Percentiles rank a stretch among this genome's conserved stretches.
Evolutionary conservation across 2,329 filamentous ascomycete species (phyloP).

Genomic region (Fusarium subglutinans): DNA sequence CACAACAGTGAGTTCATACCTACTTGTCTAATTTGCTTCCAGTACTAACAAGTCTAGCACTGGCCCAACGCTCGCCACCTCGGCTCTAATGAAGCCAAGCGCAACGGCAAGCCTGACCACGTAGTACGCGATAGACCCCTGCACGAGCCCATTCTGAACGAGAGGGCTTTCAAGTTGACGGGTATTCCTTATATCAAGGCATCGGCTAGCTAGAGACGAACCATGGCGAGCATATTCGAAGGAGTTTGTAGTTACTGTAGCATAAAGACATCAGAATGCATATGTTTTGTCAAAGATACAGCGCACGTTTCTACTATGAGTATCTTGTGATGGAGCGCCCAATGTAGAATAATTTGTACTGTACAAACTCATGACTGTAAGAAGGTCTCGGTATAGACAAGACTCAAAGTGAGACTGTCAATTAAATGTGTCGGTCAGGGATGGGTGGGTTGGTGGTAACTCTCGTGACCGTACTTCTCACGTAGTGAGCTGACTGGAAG

Average conservation of each 20-base stretch:
- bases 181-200: slow-evolving; percentile 37
- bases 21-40: not conserved
- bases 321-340: not conserved
- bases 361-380: no score
- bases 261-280: not conserved
- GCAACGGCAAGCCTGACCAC: slow-evolving; percentile 34
- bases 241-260: not conserved
- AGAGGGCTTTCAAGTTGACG: slow-evolving; percentile 38
- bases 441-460: no score
- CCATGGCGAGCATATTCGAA: no score
- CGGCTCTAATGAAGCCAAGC: slow-evolving; percentile 29
- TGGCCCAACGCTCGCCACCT: slow-evolving; percentile 49
- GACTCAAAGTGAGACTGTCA: no score
- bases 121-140: slow-evolving; percentile 25
- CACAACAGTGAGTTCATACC: slow-evolving; percentile 44
- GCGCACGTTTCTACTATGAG: not conserved
- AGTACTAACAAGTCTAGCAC: not conserved
- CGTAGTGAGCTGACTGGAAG: no score
- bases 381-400: no score
- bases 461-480: no score
- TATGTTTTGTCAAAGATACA: not conserved
- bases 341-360: no score
- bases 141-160: slow-evolving; percentile 24
- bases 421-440: no score
- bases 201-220: not conserved